Percentiles rank a stretch among this genome's conserved stretches.
Evolutionary conservation across 768 basidiomycete genomes (phyloP).

Genomic region (Xerocomus brunneocitrinus): DNA sequence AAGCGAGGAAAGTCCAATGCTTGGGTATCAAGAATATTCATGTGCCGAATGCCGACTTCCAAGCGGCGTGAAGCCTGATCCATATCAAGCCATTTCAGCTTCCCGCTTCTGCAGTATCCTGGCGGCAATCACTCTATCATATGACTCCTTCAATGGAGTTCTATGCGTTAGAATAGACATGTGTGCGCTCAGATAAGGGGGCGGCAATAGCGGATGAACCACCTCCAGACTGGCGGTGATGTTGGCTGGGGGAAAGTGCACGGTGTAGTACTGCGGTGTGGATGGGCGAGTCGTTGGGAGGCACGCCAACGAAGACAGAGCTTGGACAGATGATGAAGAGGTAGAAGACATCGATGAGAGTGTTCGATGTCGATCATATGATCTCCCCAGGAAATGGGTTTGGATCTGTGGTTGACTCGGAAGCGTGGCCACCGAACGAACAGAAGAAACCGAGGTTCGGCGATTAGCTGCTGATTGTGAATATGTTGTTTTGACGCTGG

Average conservation of each 20-base stretch:
- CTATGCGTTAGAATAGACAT: slow-evolving; percentile 62
- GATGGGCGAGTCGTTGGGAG: slow-evolving; percentile 39
- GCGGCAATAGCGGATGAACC: slow-evolving; percentile 67
- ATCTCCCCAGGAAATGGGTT: slow-evolving; percentile 29
- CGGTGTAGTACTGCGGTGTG: slow-evolving; percentile 44
- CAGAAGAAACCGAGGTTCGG: slow-evolving; percentile 55
- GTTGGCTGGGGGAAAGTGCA: slow-evolving; percentile 63
- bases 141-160: slow-evolving; percentile 64
- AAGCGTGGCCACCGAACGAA: slow-evolving; percentile 55
- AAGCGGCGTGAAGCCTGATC: background rate
- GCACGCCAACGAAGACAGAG: slow-evolving; percentile 53
- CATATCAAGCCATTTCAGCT: background rate
- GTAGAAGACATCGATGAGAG: slow-evolving; percentile 51
- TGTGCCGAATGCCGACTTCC: background rate
- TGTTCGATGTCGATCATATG: slow-evolving; percentile 48
- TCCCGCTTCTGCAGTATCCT: slow-evolving; percentile 38
- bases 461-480: slow-evolving; percentile 34
- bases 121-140: slow-evolving; percentile 60
- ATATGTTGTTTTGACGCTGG: slow-evolving; percentile 36
- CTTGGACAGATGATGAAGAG: slow-evolving; percentile 46
- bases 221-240: slow-evolving; percentile 50
- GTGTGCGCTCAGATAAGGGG: slow-evolving; percentile 67
- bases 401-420: slow-evolving; percentile 38
- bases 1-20: slow-evolving; percentile 12
- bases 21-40: slow-evolving; percentile 20